These are phyloP conservation scores for Cynara cardunculus DNA, from an alignment of 129 eudicot species.

Conservation along the genomic window DNA sequence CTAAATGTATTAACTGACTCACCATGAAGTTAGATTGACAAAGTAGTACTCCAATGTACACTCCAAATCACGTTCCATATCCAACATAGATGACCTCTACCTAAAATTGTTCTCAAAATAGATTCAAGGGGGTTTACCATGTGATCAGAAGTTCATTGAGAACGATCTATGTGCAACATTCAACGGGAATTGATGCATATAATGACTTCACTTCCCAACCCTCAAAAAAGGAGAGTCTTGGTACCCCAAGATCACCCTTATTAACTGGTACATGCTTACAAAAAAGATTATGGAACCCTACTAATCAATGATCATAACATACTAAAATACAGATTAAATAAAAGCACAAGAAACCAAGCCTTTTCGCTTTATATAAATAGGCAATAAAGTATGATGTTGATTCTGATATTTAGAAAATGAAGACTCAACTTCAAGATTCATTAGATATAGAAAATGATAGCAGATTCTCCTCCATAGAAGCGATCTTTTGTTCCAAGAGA, in stretches of 20 bases:
- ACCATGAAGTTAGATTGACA: no score
- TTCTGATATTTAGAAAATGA: neutral
- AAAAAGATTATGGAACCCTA: neutral
- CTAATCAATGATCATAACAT: neutral
- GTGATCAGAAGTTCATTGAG: neutral
- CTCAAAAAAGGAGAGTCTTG: neutral
- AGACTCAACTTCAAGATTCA: constrained; percentile 10
- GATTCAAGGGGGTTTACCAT: neutral
- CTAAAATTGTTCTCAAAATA: no score
- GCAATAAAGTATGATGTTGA: neutral
- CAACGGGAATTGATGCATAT: neutral
- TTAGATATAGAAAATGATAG: constrained; percentile 31
- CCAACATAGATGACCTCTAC: no score
- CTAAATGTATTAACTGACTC: no score
- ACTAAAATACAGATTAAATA: neutral
- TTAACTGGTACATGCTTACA: neutral
- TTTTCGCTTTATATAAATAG: neutral
- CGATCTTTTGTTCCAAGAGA: constrained; percentile 42
- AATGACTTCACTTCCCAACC: no score
- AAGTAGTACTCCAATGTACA: no score
- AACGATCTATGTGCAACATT: neutral
- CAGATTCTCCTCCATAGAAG: constrained; percentile 55
- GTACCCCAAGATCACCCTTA: neutral
- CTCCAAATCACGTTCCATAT: no score
- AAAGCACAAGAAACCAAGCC: neutral